Evolutionary conservation across 2,329 filamentous ascomycete genomes (phyloP).

Genomic region (Claviceps digitariae): DNA sequence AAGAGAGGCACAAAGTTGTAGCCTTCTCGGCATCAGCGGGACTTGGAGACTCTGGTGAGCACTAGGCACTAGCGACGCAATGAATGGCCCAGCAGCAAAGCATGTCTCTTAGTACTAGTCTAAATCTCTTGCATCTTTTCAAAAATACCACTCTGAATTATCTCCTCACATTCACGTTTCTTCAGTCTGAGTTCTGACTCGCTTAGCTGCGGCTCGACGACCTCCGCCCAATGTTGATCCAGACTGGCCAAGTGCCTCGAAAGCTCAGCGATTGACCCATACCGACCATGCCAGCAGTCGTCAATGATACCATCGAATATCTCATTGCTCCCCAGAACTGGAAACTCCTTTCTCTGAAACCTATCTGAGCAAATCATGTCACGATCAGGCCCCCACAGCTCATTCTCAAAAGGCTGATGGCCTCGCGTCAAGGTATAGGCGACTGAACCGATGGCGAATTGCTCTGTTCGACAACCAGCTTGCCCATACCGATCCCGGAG

Average conservation of each 20-base stretch:
- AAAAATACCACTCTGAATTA: constrained; percentile 1
- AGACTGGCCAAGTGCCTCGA: background rate
- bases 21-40: no score
- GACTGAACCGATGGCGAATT: constrained; percentile 8
- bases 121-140: no score
- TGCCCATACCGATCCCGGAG: constrained; percentile 3
- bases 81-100: no score
- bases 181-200: background rate
- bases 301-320: constrained; percentile 5
- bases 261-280: constrained; percentile 5
- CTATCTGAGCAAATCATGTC: constrained; percentile 1
- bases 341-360: constrained; percentile 7
- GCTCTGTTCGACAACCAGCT: constrained; percentile 5
- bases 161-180: constrained; percentile 3
- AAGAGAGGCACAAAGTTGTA: no score
- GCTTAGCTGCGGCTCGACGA: constrained; percentile 1
- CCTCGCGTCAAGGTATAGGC: constrained; percentile 5
- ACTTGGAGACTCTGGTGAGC: no score
- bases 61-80: no score
- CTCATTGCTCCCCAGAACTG: background rate
- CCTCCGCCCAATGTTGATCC: constrained; percentile 3
- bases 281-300: constrained; percentile 6
- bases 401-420: constrained; percentile 4
- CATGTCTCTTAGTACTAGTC: no score
- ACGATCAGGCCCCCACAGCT: constrained; percentile 5